Percentiles rank a stretch among this genome's conserved stretches.
phyloP scores from a whole-genome alignment of 2,329 filamentous ascomycete species.

The Aspergillus oerlinghausenensis region DNA sequence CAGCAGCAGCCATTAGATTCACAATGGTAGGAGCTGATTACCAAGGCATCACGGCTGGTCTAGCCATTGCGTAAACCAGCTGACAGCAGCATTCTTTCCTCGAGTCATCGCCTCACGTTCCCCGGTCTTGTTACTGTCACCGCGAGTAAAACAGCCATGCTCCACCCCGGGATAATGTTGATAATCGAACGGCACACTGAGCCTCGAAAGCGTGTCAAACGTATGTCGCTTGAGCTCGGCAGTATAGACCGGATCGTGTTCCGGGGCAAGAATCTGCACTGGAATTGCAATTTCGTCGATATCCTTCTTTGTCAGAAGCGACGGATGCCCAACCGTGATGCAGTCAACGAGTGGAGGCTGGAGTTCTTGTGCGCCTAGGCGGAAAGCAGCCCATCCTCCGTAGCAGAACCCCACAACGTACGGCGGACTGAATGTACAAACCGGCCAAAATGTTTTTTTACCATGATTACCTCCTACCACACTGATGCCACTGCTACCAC shows the following conservation, averaged over 20 bases:
- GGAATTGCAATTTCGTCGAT: constrained; percentile 46
- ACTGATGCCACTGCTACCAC: too few species aligned
- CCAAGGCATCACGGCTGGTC: background rate
- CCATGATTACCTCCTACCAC: too few species aligned
- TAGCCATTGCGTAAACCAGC: constrained; percentile 38
- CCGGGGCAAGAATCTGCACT: constrained; percentile 50
- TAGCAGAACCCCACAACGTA: constrained; percentile 43
- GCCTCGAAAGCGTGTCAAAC: constrained; percentile 35
- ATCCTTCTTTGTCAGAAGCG: constrained; percentile 41
- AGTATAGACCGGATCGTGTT: constrained; percentile 43
- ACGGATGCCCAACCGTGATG: constrained; percentile 45
- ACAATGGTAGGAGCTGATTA: too few species aligned
- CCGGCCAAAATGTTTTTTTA: too few species aligned
- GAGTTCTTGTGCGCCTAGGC: constrained; percentile 41
- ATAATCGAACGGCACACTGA: constrained; percentile 46
- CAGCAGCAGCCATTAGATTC: background rate
- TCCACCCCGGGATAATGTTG: constrained; percentile 48
- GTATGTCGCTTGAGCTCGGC: constrained; percentile 45
- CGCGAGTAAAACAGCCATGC: constrained; percentile 46
- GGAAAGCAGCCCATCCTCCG: constrained; percentile 49
- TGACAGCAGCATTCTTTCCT: constrained; percentile 46
- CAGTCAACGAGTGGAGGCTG: constrained; percentile 40
- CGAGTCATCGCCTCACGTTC: constrained; percentile 45
- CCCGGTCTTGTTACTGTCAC: constrained; percentile 33
- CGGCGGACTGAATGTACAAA: too few species aligned